Evolutionary conservation across 2,329 filamentous ascomycete genomes (phyloP), one percentile per base, ranked within the genome.

Genomic region (Zymoseptoria crescenta): DNA sequence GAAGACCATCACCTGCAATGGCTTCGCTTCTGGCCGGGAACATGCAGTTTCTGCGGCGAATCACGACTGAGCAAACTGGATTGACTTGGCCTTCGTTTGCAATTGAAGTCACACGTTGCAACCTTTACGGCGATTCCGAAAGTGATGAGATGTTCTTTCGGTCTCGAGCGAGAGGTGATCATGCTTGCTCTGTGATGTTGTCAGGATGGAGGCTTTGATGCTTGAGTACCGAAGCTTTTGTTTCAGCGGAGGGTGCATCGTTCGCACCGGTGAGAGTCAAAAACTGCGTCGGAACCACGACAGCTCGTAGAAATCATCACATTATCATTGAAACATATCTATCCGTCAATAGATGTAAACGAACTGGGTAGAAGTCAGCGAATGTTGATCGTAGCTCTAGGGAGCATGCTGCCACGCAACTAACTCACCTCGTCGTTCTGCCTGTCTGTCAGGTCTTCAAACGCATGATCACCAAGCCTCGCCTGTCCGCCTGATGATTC

Each of bases 371-470:
- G 29, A 27, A 4, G 45, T 35, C 28, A 19, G 29, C 24, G 27
- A 48, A 55, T 35, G 56, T 27, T 19, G 49, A 30, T 30, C 41
- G 29, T 27, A n/a, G 27, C n/a, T 41, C 7, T 49, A 10, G 10
- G 54, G 19, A 57, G 2, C 24, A 24, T 24, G 24, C 24, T 24
- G 24, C 24, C 4, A n/a, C 20, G 16, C 4, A 13, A 13, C 2
- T 3, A 45, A 45, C 35, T 45, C 35, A 45, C 35, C 48, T 64
- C 58, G 53, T 62, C 57, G 24, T 60, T 61, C 56, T 62, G 56
- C 29, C 57, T 20, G 70, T 88, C 86, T 0, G 85, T 87, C 64
- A 87, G 64, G 72, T 88, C 86, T 63, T 81, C 69, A 54, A 83
- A 81, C 0, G 79, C 80, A 52, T 80, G 77, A 16, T 80, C 76